Base-by-base conservation (phyloP, 140 eudicot species). In the Bidens hawaiensis region DNA sequence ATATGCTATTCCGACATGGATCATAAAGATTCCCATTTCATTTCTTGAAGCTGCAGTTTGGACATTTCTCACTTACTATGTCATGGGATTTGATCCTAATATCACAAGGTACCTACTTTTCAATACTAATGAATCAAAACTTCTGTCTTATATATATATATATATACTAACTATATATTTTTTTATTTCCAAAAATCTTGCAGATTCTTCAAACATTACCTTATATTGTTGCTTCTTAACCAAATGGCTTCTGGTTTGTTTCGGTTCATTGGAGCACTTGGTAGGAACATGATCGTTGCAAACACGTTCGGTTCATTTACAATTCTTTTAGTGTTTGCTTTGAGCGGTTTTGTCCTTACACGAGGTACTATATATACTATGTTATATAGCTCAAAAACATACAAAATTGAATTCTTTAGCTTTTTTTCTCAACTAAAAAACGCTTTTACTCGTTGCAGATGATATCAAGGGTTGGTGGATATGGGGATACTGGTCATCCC, bases 401-500 rank as follows among this genome's bases (percentile, higher is more conserved):
- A 74, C n/a, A 50, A 5, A 16, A 1, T 16, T 24, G 18, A 0
- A 2, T 38, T 10, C 22, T 59, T 61, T 24, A 48, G 41, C 22
- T 52, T 28, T 14, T 64, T 38, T 26, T 26, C 18, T 17, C 45
- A 16, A 67, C 22, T 38, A 30, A 34, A 57, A 26, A 49, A 34
- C 60, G 41, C 45, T n/a, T 65, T 50, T 42, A 4, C 28, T 73
- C 34, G 43, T 40, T 42, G 5, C 65, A 90, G 95, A 67, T 34
- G 78, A 81, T 64, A 73, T 90, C 4, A 85, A 85, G 72, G 49
- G 48, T 2, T 87, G 95, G 97, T 87, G 96, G 96, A 0, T 84
- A 28, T 90, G 97, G 94, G 97, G 96, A 18, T 90, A 79, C 72
- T 87, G 94, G 90, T 5, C 76, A 26, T 90, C 97, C 16, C 97